These are phyloP conservation scores for Lomentospora prolificans DNA, from an alignment of 2,329 filamentous ascomycete genomes.

Conservation along the genomic window DNA sequence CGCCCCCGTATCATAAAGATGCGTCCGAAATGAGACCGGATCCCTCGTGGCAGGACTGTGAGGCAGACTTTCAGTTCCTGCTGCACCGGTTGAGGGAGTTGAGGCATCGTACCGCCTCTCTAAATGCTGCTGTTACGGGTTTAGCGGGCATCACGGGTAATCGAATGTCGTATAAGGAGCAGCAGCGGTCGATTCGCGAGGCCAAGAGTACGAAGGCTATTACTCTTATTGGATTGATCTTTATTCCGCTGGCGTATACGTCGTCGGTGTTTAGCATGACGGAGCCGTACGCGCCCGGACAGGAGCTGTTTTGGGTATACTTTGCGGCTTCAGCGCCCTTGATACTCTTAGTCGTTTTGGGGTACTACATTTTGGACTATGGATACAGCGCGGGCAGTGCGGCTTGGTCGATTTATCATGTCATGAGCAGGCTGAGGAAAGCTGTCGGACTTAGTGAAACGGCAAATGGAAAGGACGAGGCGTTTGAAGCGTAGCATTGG, in stretches of 20 bases:
- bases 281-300: not conserved
- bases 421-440: not conserved
- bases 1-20: not conserved
- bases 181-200: slow-evolving; percentile 1
- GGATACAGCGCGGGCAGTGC: not conserved
- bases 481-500: not conserved
- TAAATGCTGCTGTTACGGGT: slow-evolving; percentile 1
- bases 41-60: not conserved
- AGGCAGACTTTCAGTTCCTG: not conserved
- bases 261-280: slow-evolving; percentile 1
- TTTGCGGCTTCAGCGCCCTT: slow-evolving; percentile 1
- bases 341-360: not conserved
- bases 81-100: not conserved
- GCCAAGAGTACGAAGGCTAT: slow-evolving; percentile 4
- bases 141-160: not conserved
- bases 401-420: not conserved
- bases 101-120: not conserved
- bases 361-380: not conserved
- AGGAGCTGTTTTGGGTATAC: slow-evolving; percentile 1
- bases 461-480: not conserved
- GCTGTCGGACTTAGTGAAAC: not conserved
- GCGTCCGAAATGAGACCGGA: not conserved
- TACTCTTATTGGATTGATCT: slow-evolving; percentile 1
- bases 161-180: not conserved
- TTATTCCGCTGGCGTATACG: slow-evolving; percentile 1